These are phyloP conservation scores for Salix brachista DNA, from an alignment of 345 rosid genomes.

Conservation along the genomic window DNA sequence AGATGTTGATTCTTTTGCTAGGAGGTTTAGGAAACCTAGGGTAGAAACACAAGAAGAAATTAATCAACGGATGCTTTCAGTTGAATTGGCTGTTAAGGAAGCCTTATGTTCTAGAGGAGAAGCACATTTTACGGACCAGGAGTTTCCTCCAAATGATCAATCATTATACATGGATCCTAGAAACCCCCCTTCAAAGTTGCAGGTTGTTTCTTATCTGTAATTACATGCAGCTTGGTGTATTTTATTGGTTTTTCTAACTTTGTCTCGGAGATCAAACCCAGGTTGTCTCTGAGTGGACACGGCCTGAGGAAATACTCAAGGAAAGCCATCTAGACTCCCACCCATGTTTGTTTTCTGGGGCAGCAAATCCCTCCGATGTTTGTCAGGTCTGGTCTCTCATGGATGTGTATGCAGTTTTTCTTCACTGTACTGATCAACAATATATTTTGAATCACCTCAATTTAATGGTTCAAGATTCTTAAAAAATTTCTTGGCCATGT, in stretches of 20 bases:
- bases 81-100: conserved; percentile 96
- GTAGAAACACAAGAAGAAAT: conserved; percentile 92
- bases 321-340: conserved; percentile 48
- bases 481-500: conserved; percentile 13
- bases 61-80: conserved; percentile 92
- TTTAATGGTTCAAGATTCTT: conserved; percentile 9
- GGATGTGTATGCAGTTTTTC: conserved; percentile 5
- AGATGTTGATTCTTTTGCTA: conserved; percentile 80
- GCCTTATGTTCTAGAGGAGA: conserved; percentile 88
- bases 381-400: conserved; percentile 69
- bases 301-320: conserved; percentile 79
- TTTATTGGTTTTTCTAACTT: conserved; percentile 21
- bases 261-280: conserved; percentile 26
- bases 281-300: conserved; percentile 99
- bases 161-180: conserved; percentile 80
- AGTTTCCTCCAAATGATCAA: conserved; percentile 93
- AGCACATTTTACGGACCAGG: conserved; percentile 86
- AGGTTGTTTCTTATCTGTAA: conserved; percentile 42
- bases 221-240: conserved; percentile 4
- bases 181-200: conserved; percentile 84
- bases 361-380: conserved; percentile 96
- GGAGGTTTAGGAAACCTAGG: conserved; percentile 92
- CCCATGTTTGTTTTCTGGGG: conserved; percentile 94
- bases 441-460: conserved; percentile 10
- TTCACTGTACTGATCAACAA: conserved; percentile 7